Evolutionary conservation across 805 yeast species (phyloP).

Genomic region (Candida patagonica): DNA sequence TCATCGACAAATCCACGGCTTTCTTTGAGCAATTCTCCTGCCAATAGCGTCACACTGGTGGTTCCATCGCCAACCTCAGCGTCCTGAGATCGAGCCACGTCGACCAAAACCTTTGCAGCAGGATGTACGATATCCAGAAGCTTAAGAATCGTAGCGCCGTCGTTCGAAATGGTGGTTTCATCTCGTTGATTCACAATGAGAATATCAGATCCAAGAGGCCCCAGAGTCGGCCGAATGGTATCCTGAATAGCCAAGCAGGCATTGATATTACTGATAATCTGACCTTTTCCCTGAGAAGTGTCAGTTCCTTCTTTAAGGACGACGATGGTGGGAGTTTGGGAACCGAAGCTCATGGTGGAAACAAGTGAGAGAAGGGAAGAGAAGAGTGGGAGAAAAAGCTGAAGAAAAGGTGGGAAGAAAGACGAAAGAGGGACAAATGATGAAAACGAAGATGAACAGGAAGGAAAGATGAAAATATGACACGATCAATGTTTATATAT

Average conservation of each 20-base stretch:
- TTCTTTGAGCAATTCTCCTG: constrained; percentile 87
- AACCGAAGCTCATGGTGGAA: constrained; percentile 66
- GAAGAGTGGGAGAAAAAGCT: neutral
- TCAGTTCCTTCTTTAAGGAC: constrained; percentile 98
- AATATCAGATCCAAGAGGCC: constrained; percentile 96
- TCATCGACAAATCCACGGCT: constrained; percentile 88
- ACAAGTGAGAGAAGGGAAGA: neutral
- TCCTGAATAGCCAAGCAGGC: constrained; percentile 97
- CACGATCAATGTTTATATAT: no score
- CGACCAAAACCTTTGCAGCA: constrained; percentile 92
- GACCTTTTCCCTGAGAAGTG: constrained; percentile 93
- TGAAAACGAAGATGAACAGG: no score
- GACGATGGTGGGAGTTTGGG: constrained; percentile 96
- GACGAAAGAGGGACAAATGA: no score
- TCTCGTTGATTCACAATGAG: constrained; percentile 77
- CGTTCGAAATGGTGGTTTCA: constrained; percentile 91
- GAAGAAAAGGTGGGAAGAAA: neutral
- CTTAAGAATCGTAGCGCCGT: constrained; percentile 93
- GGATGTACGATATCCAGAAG: constrained; percentile 95
- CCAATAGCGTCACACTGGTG: constrained; percentile 85
- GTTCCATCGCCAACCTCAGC: constrained; percentile 99
- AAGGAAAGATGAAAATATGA: no score
- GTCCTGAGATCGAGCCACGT: constrained; percentile 92
- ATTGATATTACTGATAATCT: constrained; percentile 87
- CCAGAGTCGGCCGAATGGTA: constrained; percentile 86